Conservation (phyloP, 208 protist species). For the Trypanosomatidae sp. region DNA sequence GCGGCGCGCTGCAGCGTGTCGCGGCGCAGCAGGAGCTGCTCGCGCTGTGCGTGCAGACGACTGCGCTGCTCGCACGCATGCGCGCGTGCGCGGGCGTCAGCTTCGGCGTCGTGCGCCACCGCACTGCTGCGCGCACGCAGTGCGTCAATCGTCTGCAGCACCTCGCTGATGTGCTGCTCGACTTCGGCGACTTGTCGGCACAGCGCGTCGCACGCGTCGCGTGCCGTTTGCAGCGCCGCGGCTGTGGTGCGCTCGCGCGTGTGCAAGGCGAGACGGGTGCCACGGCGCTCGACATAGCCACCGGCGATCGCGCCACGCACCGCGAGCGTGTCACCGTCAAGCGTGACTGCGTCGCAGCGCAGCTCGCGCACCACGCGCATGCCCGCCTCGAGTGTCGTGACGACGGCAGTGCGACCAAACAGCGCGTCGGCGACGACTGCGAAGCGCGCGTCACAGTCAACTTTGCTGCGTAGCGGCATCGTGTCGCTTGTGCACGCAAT, state of each 20-base stretch:
- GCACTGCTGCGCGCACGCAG: slow-evolving; percentile 19
- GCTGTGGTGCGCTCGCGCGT: slow-evolving; percentile 26
- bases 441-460: slow-evolving; percentile 75
- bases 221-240: slow-evolving; percentile 8
- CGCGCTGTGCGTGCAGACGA: too few species aligned
- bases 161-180: slow-evolving; percentile 65
- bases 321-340: slow-evolving; percentile 85
- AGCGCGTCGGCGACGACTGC: slow-evolving; percentile 74
- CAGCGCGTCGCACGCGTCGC: slow-evolving; percentile 20
- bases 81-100: too few species aligned
- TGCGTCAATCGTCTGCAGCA: slow-evolving; percentile 56
- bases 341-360: slow-evolving; percentile 91
- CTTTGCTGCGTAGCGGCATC: slow-evolving; percentile 57
- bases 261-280: slow-evolving; percentile 62
- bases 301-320: slow-evolving; percentile 91
- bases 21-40: too few species aligned
- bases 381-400: slow-evolving; percentile 77
- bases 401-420: slow-evolving; percentile 91
- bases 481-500: slow-evolving; percentile 50
- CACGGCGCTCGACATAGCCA: slow-evolving; percentile 87
- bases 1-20: neutral
- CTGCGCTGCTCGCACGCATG: too few species aligned
- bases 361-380: slow-evolving; percentile 35
- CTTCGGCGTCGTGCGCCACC: slow-evolving; percentile 7
- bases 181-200: slow-evolving; percentile 58